These are phyloP conservation scores for Aspergillus brasiliensis DNA, from an alignment of 2,329 filamentous ascomycete species.

Conservation along the genomic window DNA sequence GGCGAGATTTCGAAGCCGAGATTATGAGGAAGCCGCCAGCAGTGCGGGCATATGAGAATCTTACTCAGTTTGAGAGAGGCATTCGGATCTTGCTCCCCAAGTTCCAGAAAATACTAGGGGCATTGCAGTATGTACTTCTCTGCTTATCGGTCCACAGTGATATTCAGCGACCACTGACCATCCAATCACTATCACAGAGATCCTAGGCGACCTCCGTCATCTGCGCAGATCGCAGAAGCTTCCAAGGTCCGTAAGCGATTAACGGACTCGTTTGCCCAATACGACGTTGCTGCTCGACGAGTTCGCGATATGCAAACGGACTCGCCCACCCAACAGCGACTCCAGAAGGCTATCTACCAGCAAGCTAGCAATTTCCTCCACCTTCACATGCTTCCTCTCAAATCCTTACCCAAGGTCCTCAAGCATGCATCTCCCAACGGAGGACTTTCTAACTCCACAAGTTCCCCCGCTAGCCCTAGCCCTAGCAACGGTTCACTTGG, in stretches of 20 bases:
- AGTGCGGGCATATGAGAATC: slow-evolving; percentile 77
- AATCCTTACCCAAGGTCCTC: slow-evolving; percentile 69
- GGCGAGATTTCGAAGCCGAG: slow-evolving; percentile 75
- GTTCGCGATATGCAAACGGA: slow-evolving; percentile 76
- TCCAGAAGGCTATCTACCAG: slow-evolving; percentile 81
- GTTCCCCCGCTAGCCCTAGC: slow-evolving; percentile 23
- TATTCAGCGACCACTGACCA: neutral
- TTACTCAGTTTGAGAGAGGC: slow-evolving; percentile 83
- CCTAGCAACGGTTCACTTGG: slow-evolving; percentile 25
- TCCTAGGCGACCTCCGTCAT: slow-evolving; percentile 64
- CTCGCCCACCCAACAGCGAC: slow-evolving; percentile 69
- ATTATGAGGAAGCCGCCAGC: slow-evolving; percentile 69
- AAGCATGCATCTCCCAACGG: slow-evolving; percentile 61
- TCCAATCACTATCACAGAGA: slow-evolving; percentile 46
- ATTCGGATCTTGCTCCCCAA: slow-evolving; percentile 79
- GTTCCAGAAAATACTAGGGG: slow-evolving; percentile 75
- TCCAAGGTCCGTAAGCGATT: slow-evolving; percentile 86
- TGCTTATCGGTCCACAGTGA: neutral
- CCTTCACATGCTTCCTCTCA: slow-evolving; percentile 86
- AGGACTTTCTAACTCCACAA: slow-evolving; percentile 28
- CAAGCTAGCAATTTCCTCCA: slow-evolving; percentile 83
- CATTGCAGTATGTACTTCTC: slow-evolving; percentile 61
- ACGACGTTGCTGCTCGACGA: slow-evolving; percentile 77
- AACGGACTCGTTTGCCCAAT: slow-evolving; percentile 86
- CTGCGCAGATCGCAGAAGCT: slow-evolving; percentile 77